Conservation (phyloP, 805 yeast genomes). For the Candida peoriensis region DNA sequence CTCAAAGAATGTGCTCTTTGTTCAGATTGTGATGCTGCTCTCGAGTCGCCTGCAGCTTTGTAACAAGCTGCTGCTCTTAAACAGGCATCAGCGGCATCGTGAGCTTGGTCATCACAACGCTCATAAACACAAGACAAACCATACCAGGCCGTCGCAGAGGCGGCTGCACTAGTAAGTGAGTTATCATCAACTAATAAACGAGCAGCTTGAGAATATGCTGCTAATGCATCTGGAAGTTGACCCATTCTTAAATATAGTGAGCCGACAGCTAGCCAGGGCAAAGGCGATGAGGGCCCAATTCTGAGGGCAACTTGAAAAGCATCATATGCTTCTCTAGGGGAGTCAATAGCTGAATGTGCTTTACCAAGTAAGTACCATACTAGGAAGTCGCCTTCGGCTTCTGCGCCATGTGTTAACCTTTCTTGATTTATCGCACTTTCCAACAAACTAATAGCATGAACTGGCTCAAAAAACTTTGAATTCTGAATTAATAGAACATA, state of each 20-base stretch:
- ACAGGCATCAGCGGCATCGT: conserved; percentile 59
- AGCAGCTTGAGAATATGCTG: conserved; percentile 64
- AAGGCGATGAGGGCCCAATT: conserved; percentile 47
- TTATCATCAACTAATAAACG: conserved; percentile 44
- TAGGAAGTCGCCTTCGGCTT: conserved; percentile 39
- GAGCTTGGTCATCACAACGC: conserved; percentile 53
- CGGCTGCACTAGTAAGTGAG: conserved; percentile 30
- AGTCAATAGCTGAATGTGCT: conserved; percentile 42
- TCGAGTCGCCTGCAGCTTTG: conserved; percentile 39
- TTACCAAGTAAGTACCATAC: conserved; percentile 53
- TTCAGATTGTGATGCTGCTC: conserved; percentile 37
- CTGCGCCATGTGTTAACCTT: conserved; percentile 9
- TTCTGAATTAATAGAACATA: conserved; percentile 39
- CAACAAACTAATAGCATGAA: conserved; percentile 32
- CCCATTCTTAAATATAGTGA: conserved; percentile 51
- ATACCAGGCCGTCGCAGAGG: conserved; percentile 59
- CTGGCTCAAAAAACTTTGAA: conserved; percentile 28
- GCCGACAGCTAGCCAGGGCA: conserved; percentile 66
- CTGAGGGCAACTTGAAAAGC: conserved; percentile 49
- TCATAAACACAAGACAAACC: conserved; percentile 60
- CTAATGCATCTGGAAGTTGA: conserved; percentile 60
- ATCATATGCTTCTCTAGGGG: conserved; percentile 49
- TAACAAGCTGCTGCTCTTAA: conserved; percentile 45
- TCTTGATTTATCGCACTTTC: conserved; percentile 27
- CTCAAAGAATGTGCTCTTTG: conserved; percentile 38